Percentiles rank a stretch among this genome's conserved stretches.
phyloP scores from a whole-genome alignment of 75 land plant genomes.

The Sequoia sempervirens region DNA sequence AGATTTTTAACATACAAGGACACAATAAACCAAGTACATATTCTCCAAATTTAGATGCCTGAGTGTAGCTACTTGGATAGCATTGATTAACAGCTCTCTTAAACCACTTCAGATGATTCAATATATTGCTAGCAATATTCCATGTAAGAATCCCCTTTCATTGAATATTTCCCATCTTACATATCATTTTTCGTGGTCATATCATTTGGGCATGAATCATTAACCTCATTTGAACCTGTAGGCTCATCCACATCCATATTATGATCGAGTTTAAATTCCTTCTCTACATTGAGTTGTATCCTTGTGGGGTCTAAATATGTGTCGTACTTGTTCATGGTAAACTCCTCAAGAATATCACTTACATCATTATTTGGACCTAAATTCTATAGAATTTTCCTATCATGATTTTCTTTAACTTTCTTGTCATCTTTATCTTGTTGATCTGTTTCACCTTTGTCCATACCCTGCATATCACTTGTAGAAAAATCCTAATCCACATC shows the following conservation, averaged over 20 bases:
- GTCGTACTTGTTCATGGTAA: constrained; percentile 39
- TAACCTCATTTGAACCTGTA: constrained; percentile 15
- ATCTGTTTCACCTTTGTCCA: constrained; percentile 10
- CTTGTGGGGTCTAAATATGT: constrained; percentile 62
- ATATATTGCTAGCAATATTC: neutral
- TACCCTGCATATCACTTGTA: constrained; percentile 63
- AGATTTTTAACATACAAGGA: too few relatives aligned
- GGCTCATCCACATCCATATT: constrained; percentile 32
- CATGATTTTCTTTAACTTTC: constrained; percentile 13
- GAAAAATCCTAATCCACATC: constrained; percentile 92
- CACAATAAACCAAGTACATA: too few relatives aligned
- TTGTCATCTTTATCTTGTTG: constrained; percentile 21
- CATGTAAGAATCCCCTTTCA: constrained; percentile 24
- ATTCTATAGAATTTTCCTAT: constrained; percentile 9
- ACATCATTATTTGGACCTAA: constrained; percentile 22
- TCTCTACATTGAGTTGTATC: constrained; percentile 27
- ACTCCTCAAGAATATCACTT: constrained; percentile 24
- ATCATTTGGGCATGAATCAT: constrained; percentile 16
- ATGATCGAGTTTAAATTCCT: constrained; percentile 18
- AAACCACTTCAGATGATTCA: too few relatives aligned
- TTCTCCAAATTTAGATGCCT: too few relatives aligned
- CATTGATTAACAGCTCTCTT: too few relatives aligned
- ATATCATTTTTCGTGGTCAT: neutral
- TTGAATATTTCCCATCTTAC: constrained; percentile 19
- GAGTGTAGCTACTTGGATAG: too few relatives aligned